Evolutionary conservation across 129 eudicot species (phyloP).

Genomic region (Tanacetum coccineum): DNA sequence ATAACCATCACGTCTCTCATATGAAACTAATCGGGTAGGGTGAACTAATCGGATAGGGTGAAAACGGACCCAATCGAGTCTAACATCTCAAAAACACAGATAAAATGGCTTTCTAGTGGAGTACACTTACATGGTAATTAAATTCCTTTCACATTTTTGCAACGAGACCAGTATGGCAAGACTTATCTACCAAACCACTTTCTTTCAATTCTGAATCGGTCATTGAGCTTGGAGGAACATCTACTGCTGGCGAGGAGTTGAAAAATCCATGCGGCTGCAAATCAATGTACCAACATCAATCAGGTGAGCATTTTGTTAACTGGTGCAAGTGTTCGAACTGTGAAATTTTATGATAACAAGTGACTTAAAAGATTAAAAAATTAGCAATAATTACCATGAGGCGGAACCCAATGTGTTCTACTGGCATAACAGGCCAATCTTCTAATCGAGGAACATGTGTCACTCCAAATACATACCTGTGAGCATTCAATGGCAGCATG

Average conservation of each 20-base stretch:
- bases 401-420: slow-evolving; percentile 67
- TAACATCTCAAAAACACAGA: neutral
- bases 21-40: neutral
- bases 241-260: slow-evolving; percentile 68
- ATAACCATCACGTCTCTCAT: neutral
- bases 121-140: slow-evolving; percentile 9
- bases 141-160: slow-evolving; percentile 42
- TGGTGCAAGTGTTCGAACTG: neutral
- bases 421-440: slow-evolving; percentile 85
- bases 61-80: neutral
- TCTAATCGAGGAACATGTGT: slow-evolving; percentile 71
- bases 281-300: slow-evolving; percentile 16
- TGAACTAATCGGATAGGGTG: neutral
- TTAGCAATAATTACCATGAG: slow-evolving; percentile 42
- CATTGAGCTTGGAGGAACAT: slow-evolving; percentile 53
- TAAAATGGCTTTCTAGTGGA: neutral
- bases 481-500: slow-evolving; percentile 8
- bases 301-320: neutral
- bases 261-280: slow-evolving; percentile 74
- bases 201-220: slow-evolving; percentile 50
- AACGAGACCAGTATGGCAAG: slow-evolving; percentile 43
- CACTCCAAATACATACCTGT: slow-evolving; percentile 73
- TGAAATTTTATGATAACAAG: neutral
- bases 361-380: neutral
- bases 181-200: slow-evolving; percentile 44